Base-by-base conservation (phyloP, 306 rosid genomes). In the Argentina anserina region DNA sequence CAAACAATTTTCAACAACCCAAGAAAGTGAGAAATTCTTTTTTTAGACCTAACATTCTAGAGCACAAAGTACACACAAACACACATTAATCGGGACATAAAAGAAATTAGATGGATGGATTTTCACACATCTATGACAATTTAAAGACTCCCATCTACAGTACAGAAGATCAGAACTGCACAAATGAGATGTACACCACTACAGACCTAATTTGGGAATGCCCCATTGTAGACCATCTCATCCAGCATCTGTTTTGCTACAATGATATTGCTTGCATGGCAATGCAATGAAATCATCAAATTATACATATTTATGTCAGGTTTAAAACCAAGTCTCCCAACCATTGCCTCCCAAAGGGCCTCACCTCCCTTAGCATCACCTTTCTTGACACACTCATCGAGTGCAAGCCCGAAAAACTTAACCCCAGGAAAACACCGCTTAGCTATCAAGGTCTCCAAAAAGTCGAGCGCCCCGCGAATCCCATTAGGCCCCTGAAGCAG, bases 301-400 rank as follows among this genome's bases (percentile, higher is more conserved):
- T 86, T 84, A 56, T 75, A 88, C 88, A 88, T 79, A 46, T 65
- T 67, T 0, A 83, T 80, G 43, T 85, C 78, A 39, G 90, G 79
- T 45, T 70, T 75, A 55, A 83, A 60, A 9, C 72, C 76, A 12
- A 53, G 33, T 34, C 49, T 73, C 73, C 70, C 82, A 4, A 79
- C 69, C 83, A 90, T 75, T 23, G 69, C 83, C 58, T 81, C 80
- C 96, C 96, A 88, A 72, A 90, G 74, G 55, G 67, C 81, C 64
- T 69, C 84, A 12, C 87, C 96, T 11, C 50, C 83, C 26, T 50
- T n/a, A 29, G 53, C 18, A 61, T 90, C 91, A 0, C 76, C 70
- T 65, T 29, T n/a, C 80, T 75, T 81, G 25, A 75, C 75, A 72
- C 93, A 90, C 79, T 83, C 88, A 34, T 84, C 83, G 17, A 90